These are phyloP conservation scores for Naganishia antarctica DNA, from an alignment of 768 basidiomycete species.

Conservation along the genomic window DNA sequence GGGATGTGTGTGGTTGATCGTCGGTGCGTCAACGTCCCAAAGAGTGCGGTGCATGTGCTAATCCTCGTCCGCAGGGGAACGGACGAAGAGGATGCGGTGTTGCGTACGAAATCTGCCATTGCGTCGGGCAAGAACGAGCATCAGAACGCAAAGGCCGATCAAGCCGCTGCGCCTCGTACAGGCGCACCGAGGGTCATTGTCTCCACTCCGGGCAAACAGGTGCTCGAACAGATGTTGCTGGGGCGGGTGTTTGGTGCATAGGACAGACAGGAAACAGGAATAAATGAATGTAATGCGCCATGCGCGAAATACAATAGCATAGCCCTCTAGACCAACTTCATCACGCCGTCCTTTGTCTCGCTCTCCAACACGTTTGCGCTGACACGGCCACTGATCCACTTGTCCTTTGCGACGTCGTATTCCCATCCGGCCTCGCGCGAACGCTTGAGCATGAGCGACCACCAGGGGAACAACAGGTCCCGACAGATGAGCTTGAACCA, in stretches of 20 bases:
- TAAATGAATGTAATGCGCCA: conserved; percentile 19
- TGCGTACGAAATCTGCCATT: conserved; percentile 22
- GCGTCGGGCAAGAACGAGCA: conserved; percentile 21
- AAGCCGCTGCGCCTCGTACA: neutral
- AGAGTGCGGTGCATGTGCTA: too few species aligned
- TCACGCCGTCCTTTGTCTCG: conserved; percentile 10
- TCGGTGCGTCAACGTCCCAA: too few species aligned
- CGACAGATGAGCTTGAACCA: conserved; percentile 99
- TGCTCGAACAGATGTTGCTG: conserved; percentile 37
- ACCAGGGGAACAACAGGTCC: conserved; percentile 97
- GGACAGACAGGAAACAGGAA: neutral
- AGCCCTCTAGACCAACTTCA: conserved; percentile 15
- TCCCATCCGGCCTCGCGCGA: conserved; percentile 45
- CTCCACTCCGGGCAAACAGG: conserved; percentile 40
- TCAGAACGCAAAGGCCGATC: neutral
- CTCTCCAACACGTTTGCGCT: conserved; percentile 11
- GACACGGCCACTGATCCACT: conserved; percentile 1
- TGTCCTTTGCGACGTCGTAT: conserved; percentile 1
- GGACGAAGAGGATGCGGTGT: conserved; percentile 22
- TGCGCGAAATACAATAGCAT: neutral
- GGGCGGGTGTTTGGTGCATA: conserved; percentile 41
- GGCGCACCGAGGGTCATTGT: conserved; percentile 38
- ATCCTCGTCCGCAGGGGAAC: conserved; percentile 22
- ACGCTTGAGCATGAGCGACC: conserved; percentile 77
- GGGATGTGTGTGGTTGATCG: conserved; percentile 85